phyloP scores from a whole-genome alignment of 805 yeast genomes.

The Candida lessepsii region DNA sequence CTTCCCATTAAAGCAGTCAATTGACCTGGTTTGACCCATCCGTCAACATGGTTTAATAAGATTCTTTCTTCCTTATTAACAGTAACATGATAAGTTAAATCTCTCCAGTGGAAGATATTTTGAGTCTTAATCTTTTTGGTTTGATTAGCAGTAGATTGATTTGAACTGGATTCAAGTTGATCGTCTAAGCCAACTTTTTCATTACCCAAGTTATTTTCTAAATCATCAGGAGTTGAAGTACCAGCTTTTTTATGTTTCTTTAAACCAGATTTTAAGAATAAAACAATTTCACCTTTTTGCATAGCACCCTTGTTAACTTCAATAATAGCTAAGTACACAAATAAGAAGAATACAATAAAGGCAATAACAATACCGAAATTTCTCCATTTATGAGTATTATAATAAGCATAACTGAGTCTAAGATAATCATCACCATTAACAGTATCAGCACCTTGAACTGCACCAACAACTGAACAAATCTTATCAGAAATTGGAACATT shows the following conservation, averaged over 20 bases:
- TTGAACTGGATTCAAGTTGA: constrained; percentile 8
- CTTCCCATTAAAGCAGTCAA: constrained; percentile 83
- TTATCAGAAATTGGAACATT: constrained; percentile 34
- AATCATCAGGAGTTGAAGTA: constrained; percentile 25
- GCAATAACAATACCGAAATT: constrained; percentile 68
- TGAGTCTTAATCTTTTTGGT: constrained; percentile 4
- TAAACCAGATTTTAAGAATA: constrained; percentile 26
- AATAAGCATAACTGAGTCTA: constrained; percentile 46
- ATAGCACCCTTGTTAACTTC: constrained; percentile 40
- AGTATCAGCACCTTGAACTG: constrained; percentile 48
- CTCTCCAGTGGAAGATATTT: constrained; percentile 38
- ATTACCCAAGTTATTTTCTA: constrained; percentile 31
- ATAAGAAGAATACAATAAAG: constrained; percentile 44
- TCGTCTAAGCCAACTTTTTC: constrained; percentile 16
- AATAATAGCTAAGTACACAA: constrained; percentile 31
- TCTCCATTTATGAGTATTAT: constrained; percentile 70
- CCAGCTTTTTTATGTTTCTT: constrained; percentile 27
- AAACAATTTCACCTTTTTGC: constrained; percentile 42
- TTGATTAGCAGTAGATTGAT: not conserved
- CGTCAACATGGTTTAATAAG: constrained; percentile 45
- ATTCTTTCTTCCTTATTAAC: constrained; percentile 35
- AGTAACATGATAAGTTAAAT: constrained; percentile 36
- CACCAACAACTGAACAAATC: constrained; percentile 62
- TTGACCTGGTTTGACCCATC: constrained; percentile 79
- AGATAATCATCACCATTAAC: constrained; percentile 66